Conservation (phyloP, 345 rosid genomes). For the Atalantia buxifolia region DNA sequence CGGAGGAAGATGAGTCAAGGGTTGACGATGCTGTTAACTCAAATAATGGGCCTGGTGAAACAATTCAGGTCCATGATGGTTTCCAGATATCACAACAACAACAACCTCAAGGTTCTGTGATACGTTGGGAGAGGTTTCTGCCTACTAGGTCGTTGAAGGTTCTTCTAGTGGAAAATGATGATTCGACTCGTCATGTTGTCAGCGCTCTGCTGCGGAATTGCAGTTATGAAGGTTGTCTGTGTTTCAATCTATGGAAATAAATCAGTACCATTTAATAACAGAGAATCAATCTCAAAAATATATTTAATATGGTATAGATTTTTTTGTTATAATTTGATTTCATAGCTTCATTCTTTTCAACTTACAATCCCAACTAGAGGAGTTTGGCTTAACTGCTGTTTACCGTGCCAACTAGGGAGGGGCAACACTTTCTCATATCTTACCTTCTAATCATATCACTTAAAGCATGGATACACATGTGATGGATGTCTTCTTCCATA, state of each 20-base stretch:
- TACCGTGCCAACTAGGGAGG: neutral
- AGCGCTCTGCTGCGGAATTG: conserved; percentile 73
- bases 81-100: conserved; percentile 41
- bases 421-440: neutral
- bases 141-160: conserved; percentile 65
- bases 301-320: neutral
- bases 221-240: conserved; percentile 63
- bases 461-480: neutral
- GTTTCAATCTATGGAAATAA: neutral
- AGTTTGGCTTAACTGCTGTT: neutral
- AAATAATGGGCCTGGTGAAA: conserved; percentile 23
- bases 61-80: conserved; percentile 24
- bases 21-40: conserved; percentile 29
- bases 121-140: conserved; percentile 80
- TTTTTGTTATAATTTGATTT: neutral
- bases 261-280: neutral
- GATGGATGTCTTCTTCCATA: neutral
- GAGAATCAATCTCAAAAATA: neutral
- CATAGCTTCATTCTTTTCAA: neutral
- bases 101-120: conserved; percentile 33
- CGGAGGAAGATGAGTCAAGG: conserved; percentile 48
- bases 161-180: conserved; percentile 80
- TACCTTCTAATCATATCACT: neutral
- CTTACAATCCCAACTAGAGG: neutral
- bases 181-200: conserved; percentile 73